Base-by-base conservation (phyloP, 176 grass and related monocot genomes). In the Triticum timopheevii region DNA sequence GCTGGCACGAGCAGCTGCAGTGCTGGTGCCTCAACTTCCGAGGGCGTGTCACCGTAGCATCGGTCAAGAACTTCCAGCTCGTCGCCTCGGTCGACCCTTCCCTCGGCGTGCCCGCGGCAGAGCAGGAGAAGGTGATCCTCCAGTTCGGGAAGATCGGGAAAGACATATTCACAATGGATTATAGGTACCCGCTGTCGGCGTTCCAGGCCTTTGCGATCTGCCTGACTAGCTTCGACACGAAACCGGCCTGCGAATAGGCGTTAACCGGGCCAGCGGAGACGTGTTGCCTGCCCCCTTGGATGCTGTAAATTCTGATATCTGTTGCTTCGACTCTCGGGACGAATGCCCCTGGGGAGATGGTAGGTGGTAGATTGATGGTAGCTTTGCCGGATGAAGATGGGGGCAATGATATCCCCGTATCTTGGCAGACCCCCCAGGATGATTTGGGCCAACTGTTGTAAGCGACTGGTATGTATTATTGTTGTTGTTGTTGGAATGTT, bases 21-120 rank as follows among this genome's bases (percentile, higher is more conserved):
- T 99, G 97, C 78, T 96, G 97, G 97, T 99, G 97, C 91, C 90
- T 99, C 90, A 99, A 99, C 88, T 99, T 99, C 67, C 89, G 94
- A 61, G 97, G 97, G 64, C 88, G 94, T 2, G 97, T 99, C 31
- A 99, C 97, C 0, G 97, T 99, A 4, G 94, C 97, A 20, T 99
- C 97, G 0, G 94, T 99, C 66, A 99, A 99, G 92, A 99, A 99
- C 79, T 99, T 96, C 78, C 97, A 99, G 88, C 92, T 99, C 6
- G 97, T 96, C 1, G 97, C 92, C 2, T 90, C 87, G 1, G 83
- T 95, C 22, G 90, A 96, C 78, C 94, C 92, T 83, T 86, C 88
- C 30, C 83, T 88, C 1, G 84, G 90, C 28, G 44, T 96, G 33
- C 90, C 92, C 8, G 80, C 85, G 0, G 85, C 81, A 1, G 94